These are phyloP conservation scores for Coniochaeta prunicola DNA, from an alignment of 2,329 filamentous ascomycete genomes.

Conservation along the genomic window DNA sequence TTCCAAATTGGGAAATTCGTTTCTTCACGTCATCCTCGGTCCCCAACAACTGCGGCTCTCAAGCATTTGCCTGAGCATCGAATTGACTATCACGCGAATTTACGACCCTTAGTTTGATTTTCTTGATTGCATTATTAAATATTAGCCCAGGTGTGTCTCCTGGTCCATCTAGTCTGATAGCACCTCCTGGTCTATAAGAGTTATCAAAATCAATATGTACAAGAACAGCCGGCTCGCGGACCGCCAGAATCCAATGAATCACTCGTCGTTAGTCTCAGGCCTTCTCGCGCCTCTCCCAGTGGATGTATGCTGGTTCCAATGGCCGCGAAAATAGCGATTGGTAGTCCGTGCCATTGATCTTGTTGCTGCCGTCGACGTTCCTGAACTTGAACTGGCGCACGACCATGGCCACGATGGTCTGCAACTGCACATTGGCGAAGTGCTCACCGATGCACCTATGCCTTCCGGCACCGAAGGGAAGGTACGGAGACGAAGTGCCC, in stretches of 20 bases:
- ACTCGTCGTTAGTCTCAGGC: conserved; percentile 8
- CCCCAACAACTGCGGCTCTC: neutral
- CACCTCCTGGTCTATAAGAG: neutral
- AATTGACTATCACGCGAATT: neutral
- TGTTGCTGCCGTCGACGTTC: conserved; percentile 64
- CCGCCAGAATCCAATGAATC: neutral
- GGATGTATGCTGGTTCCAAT: conserved; percentile 61
- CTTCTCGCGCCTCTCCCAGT: conserved; percentile 64
- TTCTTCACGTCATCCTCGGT: neutral
- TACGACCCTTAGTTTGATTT: neutral
- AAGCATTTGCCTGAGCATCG: neutral
- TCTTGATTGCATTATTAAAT: neutral
- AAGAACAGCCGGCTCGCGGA: neutral
- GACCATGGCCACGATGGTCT: conserved; percentile 72
- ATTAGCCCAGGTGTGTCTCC: neutral
- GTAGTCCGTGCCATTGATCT: conserved; percentile 63
- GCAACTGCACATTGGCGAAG: conserved; percentile 88
- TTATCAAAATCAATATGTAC: neutral
- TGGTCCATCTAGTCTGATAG: neutral
- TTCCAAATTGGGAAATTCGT: too few relatives aligned
- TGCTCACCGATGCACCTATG: conserved; percentile 96
- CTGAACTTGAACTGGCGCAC: conserved; percentile 75
- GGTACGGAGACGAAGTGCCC: conserved; percentile 80
- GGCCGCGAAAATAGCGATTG: conserved; percentile 67
- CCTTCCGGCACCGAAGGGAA: conserved; percentile 88